Percentiles rank a stretch among this genome's conserved stretches.
phyloP scores from a whole-genome alignment of 176 grass and related monocot genomes.

The Bothriochloa decipiens region DNA sequence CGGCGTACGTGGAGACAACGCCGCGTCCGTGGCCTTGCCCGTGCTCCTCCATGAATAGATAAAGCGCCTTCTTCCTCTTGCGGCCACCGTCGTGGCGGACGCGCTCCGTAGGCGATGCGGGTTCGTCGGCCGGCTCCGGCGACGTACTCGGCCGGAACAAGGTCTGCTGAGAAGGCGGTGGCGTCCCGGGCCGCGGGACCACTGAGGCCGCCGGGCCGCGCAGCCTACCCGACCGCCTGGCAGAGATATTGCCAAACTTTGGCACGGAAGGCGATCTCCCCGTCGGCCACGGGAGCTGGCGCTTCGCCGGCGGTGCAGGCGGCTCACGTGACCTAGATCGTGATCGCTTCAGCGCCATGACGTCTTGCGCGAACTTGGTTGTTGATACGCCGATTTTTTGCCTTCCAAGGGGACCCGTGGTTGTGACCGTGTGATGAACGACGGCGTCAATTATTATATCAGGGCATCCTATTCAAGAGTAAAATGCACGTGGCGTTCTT shows the following conservation, averaged over 20 bases:
- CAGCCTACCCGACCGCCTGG: conserved; percentile 12
- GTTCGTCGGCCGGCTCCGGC: not conserved
- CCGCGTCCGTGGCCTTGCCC: not conserved
- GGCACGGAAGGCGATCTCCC: not conserved
- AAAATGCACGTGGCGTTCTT: no score
- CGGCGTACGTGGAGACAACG: not conserved
- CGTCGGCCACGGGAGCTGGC: not conserved
- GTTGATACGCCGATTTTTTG: no score
- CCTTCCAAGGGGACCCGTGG: no score
- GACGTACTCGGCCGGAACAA: conserved; percentile 15
- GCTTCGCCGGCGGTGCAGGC: not conserved
- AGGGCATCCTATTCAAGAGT: no score
- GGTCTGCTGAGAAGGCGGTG: not conserved
- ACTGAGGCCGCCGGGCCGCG: not conserved
- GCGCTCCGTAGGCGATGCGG: not conserved
- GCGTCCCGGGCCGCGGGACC: not conserved
- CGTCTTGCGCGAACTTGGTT: no score
- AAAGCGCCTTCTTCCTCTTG: conserved; percentile 7
- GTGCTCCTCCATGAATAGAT: not conserved
- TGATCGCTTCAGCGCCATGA: not conserved
- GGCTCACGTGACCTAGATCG: not conserved
- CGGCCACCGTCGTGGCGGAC: not conserved
- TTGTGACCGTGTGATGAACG: no score
- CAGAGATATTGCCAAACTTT: not conserved
- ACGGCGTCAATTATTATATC: no score